A percentile compares a stretch with the other conserved stretches of the same genome.
Conservation (phyloP, 2,329 filamentous ascomycete genomes). For the Cladorrhinum sp. region DNA sequence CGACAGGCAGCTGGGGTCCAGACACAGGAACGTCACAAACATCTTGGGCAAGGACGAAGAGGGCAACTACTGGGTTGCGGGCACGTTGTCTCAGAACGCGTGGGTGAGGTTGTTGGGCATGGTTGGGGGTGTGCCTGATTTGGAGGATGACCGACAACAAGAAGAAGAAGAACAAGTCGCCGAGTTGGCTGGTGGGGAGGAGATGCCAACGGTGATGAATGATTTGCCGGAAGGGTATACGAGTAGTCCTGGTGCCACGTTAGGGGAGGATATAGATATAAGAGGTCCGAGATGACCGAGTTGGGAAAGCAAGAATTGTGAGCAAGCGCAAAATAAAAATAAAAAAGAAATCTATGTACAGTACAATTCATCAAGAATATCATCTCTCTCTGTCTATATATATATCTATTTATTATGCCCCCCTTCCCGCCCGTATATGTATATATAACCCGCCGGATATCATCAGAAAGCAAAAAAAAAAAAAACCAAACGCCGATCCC, state of each 20-base stretch:
- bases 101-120: constrained; percentile 11
- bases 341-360: neutral
- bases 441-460: neutral
- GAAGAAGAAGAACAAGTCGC: neutral
- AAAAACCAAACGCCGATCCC: no score
- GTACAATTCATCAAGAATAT: neutral
- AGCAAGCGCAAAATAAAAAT: no score
- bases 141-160: neutral
- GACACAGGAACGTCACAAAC: neutral
- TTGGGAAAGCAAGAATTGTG: no score
- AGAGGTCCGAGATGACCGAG: no score
- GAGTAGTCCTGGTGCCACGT: no score
- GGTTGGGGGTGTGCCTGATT: neutral
- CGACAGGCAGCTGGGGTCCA: neutral
- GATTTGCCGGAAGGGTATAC: no score
- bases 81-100: neutral
- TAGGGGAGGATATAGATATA: no score
- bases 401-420: neutral
- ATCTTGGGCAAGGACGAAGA: neutral
- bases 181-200: neutral
- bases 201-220: no score
- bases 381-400: no score
- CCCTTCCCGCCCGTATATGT: no score
- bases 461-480: no score
- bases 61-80: neutral